A percentile compares a stretch with the other conserved stretches of the same genome.
phyloP scores from a whole-genome alignment of 805 yeast species.

The Starmera dryadoides region DNA sequence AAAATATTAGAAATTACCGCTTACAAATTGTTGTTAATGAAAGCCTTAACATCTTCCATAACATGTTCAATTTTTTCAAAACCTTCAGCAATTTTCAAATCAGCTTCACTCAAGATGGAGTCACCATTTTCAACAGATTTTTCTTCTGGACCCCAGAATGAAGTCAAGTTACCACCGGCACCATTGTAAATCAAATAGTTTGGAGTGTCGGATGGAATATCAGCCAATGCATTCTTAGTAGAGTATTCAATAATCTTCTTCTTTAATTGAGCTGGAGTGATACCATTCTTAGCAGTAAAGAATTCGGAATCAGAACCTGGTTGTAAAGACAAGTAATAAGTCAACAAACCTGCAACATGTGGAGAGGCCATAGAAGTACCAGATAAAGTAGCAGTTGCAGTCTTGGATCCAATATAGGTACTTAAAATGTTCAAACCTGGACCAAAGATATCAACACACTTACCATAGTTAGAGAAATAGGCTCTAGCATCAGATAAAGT shows the following conservation, averaged over 20 bases:
- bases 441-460: conserved; percentile 93
- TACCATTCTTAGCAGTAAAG: conserved; percentile 41
- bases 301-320: conserved; percentile 66
- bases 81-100: background rate
- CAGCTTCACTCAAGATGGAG: background rate
- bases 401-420: conserved; percentile 69
- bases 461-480: conserved; percentile 90
- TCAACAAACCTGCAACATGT: conserved; percentile 85
- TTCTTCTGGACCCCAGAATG: conserved; percentile 17
- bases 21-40: background rate
- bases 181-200: conserved; percentile 75
- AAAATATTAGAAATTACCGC: too few species aligned
- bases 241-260: conserved; percentile 66
- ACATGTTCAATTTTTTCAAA: conserved; percentile 13
- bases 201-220: conserved; percentile 69
- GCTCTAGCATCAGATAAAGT: conserved; percentile 87
- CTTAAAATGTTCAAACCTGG: conserved; percentile 91
- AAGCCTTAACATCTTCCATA: conserved; percentile 1
- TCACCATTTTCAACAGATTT: background rate
- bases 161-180: conserved; percentile 59
- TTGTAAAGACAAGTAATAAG: conserved; percentile 83
- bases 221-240: conserved; percentile 50
- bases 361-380: conserved; percentile 99
- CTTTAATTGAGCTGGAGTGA: conserved; percentile 71
- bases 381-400: conserved; percentile 75